Percentiles rank a stretch among this genome's conserved stretches.
Evolutionary conservation across 1,284 basidiomycete genomes (phyloP).

Genomic region (Sporisorium scitamineum): DNA sequence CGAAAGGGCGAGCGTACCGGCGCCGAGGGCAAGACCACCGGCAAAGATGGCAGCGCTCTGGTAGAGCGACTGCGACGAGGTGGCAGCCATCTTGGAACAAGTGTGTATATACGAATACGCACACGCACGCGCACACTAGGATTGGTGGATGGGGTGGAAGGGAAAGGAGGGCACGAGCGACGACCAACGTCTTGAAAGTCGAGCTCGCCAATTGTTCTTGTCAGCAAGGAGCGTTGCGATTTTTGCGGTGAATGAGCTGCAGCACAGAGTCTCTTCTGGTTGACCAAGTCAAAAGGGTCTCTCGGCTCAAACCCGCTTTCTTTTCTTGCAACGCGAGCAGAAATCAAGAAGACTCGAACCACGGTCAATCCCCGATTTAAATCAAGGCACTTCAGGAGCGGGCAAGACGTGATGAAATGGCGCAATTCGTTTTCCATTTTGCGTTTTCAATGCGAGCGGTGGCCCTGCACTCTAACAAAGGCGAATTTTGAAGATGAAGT

Average conservation of each 20-base stretch:
- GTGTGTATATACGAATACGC: conserved; percentile 4
- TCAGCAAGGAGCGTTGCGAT: not conserved
- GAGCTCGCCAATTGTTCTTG: not conserved
- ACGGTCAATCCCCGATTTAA: not conserved
- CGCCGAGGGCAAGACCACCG: conserved; percentile 64
- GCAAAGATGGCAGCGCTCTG: conserved; percentile 64
- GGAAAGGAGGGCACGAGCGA: too few species aligned
- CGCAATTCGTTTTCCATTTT: conserved; percentile 1
- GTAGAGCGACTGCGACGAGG: conserved; percentile 52
- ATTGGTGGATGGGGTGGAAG: conserved; percentile 11
- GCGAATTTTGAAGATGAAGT: not conserved
- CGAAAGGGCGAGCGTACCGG: conserved; percentile 60
- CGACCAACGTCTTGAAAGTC: not conserved
- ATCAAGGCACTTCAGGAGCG: not conserved
- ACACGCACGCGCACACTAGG: conserved; percentile 12
- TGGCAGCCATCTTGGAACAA: conserved; percentile 41
- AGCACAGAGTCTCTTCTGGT: too few species aligned
- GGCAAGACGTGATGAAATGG: not conserved
- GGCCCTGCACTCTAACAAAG: not conserved
- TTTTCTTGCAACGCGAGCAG: conserved; percentile 11
- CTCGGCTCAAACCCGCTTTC: not conserved
- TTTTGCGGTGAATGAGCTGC: not conserved
- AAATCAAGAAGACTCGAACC: not conserved
- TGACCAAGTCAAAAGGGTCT: not conserved
- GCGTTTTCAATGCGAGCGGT: not conserved